Conservation (phyloP, 805 yeast species). For the Teunomyces aglyptinius region DNA sequence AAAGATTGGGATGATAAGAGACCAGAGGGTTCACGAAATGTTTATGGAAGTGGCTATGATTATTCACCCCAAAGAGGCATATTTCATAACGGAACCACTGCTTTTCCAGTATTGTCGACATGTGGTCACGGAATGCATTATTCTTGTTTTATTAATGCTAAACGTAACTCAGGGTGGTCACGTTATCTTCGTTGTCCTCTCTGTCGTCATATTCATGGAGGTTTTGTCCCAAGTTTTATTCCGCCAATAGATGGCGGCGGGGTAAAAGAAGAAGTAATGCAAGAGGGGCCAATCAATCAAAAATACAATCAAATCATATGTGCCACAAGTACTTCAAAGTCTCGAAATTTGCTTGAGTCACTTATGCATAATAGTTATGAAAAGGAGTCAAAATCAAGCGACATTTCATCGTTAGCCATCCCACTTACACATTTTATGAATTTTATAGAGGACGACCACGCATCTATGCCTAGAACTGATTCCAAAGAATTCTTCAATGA, state of each 20-base stretch:
- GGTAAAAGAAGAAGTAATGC: not conserved
- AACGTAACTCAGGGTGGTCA: conserved; percentile 18
- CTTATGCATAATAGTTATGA: conserved; percentile 14
- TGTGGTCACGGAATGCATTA: conserved; percentile 58
- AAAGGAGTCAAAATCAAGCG: not conserved
- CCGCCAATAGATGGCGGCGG: conserved; percentile 15
- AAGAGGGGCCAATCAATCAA: conserved; percentile 18
- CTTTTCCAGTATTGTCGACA: conserved; percentile 32
- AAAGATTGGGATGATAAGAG: conserved; percentile 22
- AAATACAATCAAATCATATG: conserved; percentile 6
- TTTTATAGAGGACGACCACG: conserved; percentile 11
- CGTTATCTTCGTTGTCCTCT: conserved; percentile 46
- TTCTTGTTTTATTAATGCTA: conserved; percentile 33
- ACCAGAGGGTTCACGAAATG: conserved; percentile 12
- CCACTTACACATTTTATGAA: not conserved
- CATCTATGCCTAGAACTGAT: conserved; percentile 6
- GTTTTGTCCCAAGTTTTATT: conserved; percentile 44
- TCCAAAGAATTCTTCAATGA: conserved; percentile 8
- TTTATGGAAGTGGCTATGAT: conserved; percentile 23
- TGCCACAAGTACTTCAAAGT: conserved; percentile 3
- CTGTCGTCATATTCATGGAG: conserved; percentile 45
- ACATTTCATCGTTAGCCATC: not conserved
- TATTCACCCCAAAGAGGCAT: not conserved
- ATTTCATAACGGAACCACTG: conserved; percentile 15
- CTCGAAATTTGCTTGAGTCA: not conserved